Conservation (phyloP, 352 stramenopile species). For the Globisporangium recalcitrans region DNA sequence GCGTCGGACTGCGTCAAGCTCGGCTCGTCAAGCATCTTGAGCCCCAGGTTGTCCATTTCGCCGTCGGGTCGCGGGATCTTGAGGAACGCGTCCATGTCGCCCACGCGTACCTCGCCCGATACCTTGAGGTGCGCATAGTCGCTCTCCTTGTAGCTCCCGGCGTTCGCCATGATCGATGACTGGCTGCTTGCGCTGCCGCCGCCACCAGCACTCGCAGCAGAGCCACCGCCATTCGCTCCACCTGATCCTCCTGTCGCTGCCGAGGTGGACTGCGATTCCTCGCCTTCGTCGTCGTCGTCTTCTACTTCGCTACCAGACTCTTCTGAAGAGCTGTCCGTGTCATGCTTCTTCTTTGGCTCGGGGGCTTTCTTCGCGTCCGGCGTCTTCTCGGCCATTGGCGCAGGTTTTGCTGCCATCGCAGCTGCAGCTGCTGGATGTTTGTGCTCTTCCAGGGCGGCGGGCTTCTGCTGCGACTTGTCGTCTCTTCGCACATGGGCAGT, state of each 20-base stretch:
- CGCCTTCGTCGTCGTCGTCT: conserved; percentile 51
- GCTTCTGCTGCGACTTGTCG: conserved; percentile 20
- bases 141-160: conserved; percentile 81
- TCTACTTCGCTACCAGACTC: conserved; percentile 64
- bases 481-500: conserved; percentile 19
- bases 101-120: conserved; percentile 86
- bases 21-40: conserved; percentile 94
- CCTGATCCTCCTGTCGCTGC: conserved; percentile 11
- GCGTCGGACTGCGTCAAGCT: conserved; percentile 90
- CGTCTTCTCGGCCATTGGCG: conserved; percentile 22
- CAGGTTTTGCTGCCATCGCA: conserved; percentile 24
- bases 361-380: conserved; percentile 32
- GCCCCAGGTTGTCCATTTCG: conserved; percentile 84
- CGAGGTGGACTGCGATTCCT: conserved; percentile 26
- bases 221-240: conserved; percentile 1
- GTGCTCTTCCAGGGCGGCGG: conserved; percentile 15
- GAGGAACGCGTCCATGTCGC: conserved; percentile 95
- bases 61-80: conserved; percentile 93
- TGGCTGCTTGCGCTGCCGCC: conserved; percentile 29
- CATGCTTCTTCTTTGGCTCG: conserved; percentile 44
- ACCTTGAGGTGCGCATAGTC: conserved; percentile 88
- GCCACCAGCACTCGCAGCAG: neutral
- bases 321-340: conserved; percentile 66
- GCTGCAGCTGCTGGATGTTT: neutral
- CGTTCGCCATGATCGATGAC: conserved; percentile 59